A percentile compares a stretch with the other conserved stretches of the same genome.
Evolutionary conservation across 768 basidiomycete genomes (phyloP).

Genomic region (Suillus brevipes): DNA sequence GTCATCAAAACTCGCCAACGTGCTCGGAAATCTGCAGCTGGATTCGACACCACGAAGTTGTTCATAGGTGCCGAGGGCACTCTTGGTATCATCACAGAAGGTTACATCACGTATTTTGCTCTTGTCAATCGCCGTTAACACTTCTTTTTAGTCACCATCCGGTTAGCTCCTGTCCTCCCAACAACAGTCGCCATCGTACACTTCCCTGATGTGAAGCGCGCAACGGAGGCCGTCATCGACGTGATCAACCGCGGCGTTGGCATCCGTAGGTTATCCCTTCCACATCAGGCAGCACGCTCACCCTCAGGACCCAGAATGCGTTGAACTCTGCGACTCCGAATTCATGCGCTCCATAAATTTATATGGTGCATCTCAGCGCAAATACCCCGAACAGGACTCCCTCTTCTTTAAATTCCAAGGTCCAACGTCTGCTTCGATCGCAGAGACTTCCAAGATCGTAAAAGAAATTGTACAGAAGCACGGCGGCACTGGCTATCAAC

Average conservation of each 20-base stretch:
- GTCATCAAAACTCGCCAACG: slow-evolving; percentile 86
- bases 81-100: slow-evolving; percentile 88
- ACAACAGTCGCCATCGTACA: slow-evolving; percentile 82
- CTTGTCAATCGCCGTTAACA: neutral
- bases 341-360: slow-evolving; percentile 66
- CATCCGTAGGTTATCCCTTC: slow-evolving; percentile 55
- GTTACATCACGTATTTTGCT: slow-evolving; percentile 30
- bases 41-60: slow-evolving; percentile 81
- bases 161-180: slow-evolving; percentile 78
- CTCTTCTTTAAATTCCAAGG: slow-evolving; percentile 91
- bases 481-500: slow-evolving; percentile 64
- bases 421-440: slow-evolving; percentile 54
- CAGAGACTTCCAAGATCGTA: slow-evolving; percentile 61
- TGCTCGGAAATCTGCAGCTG: slow-evolving; percentile 82
- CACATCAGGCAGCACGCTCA: neutral
- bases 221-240: slow-evolving; percentile 73
- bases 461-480: slow-evolving; percentile 59
- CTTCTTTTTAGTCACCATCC: slow-evolving; percentile 64
- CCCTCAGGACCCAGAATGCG: slow-evolving; percentile 56
- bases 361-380: slow-evolving; percentile 50
- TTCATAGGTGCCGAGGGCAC: slow-evolving; percentile 86
- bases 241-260: slow-evolving; percentile 72
- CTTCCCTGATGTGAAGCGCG: slow-evolving; percentile 73
- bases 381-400: slow-evolving; percentile 64
- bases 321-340: slow-evolving; percentile 76